Conservation (phyloP, 768 basidiomycete genomes). For the Xerocomellus amylosporus region DNA sequence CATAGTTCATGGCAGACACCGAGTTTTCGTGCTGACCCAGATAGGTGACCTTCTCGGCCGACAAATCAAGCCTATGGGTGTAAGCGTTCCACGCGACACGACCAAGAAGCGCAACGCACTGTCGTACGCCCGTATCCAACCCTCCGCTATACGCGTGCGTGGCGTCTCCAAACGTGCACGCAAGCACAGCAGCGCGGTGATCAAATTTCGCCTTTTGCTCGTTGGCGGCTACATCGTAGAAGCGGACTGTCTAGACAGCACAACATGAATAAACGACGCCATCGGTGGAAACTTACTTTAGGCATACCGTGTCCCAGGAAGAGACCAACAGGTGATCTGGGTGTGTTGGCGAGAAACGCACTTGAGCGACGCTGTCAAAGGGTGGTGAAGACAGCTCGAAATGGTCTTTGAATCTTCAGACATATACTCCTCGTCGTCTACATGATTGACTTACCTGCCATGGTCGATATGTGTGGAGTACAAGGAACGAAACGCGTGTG, state of each 20-base stretch:
- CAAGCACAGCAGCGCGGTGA: slow-evolving; percentile 86
- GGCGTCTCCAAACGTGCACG: slow-evolving; percentile 68
- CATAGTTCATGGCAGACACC: slow-evolving; percentile 74
- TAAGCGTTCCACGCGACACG: neutral
- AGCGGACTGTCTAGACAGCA: slow-evolving; percentile 52
- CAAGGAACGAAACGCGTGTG: neutral
- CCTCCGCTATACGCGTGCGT: slow-evolving; percentile 81
- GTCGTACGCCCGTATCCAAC: slow-evolving; percentile 76
- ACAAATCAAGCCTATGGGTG: slow-evolving; percentile 59
- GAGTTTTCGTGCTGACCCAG: slow-evolving; percentile 82
- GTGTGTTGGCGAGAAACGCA: slow-evolving; percentile 78
- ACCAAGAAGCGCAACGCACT: slow-evolving; percentile 41
- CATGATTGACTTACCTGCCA: slow-evolving; percentile 14
- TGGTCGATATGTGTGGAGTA: slow-evolving; percentile 1
- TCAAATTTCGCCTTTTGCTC: slow-evolving; percentile 80
- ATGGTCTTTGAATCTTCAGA: slow-evolving; percentile 27
- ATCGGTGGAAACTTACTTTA: slow-evolving; percentile 1
- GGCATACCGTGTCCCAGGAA: slow-evolving; percentile 80
- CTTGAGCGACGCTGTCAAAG: slow-evolving; percentile 79
- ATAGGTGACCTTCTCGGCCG: slow-evolving; percentile 64
- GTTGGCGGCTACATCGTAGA: slow-evolving; percentile 54
- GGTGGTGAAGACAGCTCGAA: slow-evolving; percentile 63
- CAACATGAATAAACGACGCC: slow-evolving; percentile 31
- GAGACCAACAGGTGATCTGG: slow-evolving; percentile 79
- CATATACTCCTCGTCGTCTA: no score